Evolutionary conservation across 257 asterid species (phyloP).

Genomic region (Solanum chmielewskii): DNA sequence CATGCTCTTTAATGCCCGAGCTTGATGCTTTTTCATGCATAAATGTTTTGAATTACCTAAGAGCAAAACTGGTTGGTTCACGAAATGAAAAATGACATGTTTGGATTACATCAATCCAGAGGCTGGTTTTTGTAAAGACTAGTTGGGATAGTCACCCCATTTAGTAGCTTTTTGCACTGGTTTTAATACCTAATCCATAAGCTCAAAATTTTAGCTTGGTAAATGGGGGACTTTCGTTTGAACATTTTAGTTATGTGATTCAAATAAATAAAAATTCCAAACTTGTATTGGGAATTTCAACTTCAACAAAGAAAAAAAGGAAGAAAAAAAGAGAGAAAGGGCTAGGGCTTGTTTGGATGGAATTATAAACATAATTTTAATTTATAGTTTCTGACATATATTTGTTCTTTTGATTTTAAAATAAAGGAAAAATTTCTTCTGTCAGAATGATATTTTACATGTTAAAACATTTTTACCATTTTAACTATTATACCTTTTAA

Average conservation of each 20-base stretch:
- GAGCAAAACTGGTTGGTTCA: neutral
- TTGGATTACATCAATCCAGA: neutral
- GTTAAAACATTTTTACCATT: too few species aligned
- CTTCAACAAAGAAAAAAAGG: neutral
- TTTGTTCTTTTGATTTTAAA: too few species aligned
- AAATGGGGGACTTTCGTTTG: neutral
- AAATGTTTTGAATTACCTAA: neutral
- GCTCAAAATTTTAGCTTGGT: neutral
- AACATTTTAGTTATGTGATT: neutral
- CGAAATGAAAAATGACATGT: neutral
- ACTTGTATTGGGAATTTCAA: neutral
- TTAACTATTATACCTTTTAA: too few species aligned
- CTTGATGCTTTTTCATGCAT: neutral
- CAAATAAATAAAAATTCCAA: neutral
- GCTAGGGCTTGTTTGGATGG: too few species aligned
- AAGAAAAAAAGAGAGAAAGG: neutral
- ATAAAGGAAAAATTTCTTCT: fast-evolving
- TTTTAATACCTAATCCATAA: neutral
- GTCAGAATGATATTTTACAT: too few species aligned
- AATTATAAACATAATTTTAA: too few species aligned
- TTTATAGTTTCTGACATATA: too few species aligned
- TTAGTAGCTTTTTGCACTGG: neutral
- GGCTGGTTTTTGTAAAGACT: neutral
- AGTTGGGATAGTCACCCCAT: neutral
- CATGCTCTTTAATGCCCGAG: neutral